Conservation (phyloP, 179 eudicot species). For the Corrigiola litoralis region DNA sequence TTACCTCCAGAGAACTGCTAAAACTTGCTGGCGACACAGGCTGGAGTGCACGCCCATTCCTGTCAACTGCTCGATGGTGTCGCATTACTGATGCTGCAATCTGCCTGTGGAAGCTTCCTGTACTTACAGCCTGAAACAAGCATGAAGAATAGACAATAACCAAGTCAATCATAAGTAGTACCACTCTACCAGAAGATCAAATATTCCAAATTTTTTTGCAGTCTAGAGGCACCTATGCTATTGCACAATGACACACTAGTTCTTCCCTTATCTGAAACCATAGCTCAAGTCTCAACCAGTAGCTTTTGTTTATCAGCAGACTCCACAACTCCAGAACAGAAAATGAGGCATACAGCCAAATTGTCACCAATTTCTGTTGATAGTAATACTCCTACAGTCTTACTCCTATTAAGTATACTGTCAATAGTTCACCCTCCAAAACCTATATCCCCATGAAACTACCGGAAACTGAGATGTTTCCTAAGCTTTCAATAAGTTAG, state of each 20-base stretch:
- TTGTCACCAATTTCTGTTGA: no score
- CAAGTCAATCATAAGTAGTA: not conserved
- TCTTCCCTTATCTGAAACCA: not conserved
- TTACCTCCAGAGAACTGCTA: slow-evolving; percentile 93
- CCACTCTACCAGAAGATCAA: not conserved
- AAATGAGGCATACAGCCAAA: no score
- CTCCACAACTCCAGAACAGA: not conserved
- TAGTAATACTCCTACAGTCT: no score
- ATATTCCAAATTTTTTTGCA: not conserved
- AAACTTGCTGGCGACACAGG: slow-evolving; percentile 85
- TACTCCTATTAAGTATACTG: no score
- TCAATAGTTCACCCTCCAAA: no score
- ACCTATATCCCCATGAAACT: no score
- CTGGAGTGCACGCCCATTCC: slow-evolving; percentile 51
- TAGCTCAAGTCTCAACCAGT: not conserved
- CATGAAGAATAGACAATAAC: not conserved
- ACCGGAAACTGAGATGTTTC: no score
- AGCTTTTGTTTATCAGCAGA: not conserved
- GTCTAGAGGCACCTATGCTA: not conserved
- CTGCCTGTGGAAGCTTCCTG: slow-evolving; percentile 72
- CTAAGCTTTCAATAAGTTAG: no score
- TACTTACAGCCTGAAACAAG: slow-evolving; percentile 56
- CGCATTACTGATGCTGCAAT: slow-evolving; percentile 74
- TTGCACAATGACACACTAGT: not conserved
- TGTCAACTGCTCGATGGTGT: slow-evolving; percentile 65